These are phyloP conservation scores for Phytophthora multivora DNA, from an alignment of 352 stramenopile species.

Conservation along the genomic window DNA sequence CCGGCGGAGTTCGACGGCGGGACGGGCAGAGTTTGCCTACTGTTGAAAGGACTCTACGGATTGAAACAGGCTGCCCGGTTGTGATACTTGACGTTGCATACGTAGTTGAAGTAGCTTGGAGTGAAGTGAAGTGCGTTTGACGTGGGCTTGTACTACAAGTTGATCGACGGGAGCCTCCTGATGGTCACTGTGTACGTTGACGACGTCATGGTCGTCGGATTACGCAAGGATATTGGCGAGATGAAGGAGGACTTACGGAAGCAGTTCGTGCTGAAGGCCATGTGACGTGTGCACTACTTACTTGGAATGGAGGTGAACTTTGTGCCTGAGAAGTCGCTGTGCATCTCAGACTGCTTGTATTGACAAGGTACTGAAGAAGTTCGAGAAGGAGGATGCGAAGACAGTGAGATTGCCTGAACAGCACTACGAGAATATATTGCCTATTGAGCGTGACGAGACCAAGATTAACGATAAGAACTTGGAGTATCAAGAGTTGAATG, in stretches of 20 bases:
- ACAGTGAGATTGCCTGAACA: background rate
- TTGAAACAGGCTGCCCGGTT: background rate
- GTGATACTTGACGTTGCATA: background rate
- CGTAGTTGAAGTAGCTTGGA: background rate
- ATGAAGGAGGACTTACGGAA: background rate
- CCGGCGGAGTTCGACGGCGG: background rate
- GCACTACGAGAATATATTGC: background rate
- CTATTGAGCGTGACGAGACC: background rate
- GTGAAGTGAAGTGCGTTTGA: background rate
- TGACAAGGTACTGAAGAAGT: background rate
- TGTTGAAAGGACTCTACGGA: background rate
- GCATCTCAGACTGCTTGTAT: background rate
- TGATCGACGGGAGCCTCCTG: background rate
- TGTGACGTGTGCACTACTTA: background rate
- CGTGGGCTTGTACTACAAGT: slow-evolving; percentile 6
- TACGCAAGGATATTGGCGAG: background rate
- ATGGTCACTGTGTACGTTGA: slow-evolving; percentile 8
- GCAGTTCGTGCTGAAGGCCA: slow-evolving; percentile 4
- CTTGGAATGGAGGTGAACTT: slow-evolving; percentile 7
- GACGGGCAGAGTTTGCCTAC: background rate
- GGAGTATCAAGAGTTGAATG: background rate
- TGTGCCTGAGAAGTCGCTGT: background rate
- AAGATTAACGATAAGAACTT: background rate
- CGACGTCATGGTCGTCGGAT: slow-evolving; percentile 8
- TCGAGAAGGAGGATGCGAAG: background rate